phyloP scores from a whole-genome alignment of 108 stramenopile species.

The Pseudonitzschia multiseries region DNA sequence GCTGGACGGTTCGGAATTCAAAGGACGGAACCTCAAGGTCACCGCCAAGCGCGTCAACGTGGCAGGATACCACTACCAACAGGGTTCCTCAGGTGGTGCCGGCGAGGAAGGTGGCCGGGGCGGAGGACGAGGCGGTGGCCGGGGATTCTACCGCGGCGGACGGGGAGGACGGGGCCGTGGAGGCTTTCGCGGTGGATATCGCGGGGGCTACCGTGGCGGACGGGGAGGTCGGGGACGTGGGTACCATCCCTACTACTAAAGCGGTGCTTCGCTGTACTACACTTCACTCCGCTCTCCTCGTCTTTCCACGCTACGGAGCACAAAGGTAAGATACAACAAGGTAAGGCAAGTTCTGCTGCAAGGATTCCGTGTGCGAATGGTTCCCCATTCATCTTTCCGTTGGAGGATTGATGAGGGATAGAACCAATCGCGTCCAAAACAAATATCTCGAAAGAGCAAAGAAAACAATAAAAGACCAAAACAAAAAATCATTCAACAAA shows the following conservation, averaged over 20 bases:
- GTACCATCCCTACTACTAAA: conserved; percentile 58
- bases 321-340: neutral
- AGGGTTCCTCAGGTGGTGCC: conserved; percentile 17
- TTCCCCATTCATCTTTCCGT: no score
- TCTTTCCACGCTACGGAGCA: no score
- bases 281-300: no score
- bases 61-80: conserved; percentile 47
- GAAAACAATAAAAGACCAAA: neutral
- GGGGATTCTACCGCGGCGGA: conserved; percentile 17
- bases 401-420: no score
- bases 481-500: neutral
- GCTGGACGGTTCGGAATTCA: conserved; percentile 93
- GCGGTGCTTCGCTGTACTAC: no score
- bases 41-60: conserved; percentile 86
- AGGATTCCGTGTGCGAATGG: no score
- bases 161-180: conserved; percentile 27
- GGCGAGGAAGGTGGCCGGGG: conserved; percentile 31
- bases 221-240: conserved; percentile 36
- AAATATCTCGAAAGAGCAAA: neutral
- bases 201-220: conserved; percentile 29
- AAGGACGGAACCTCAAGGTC: conserved; percentile 92
- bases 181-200: conserved; percentile 30
- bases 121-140: conserved; percentile 25
- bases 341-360: neutral
- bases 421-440: no score